These are phyloP conservation scores for Aureobasidium sp. DNA, from an alignment of 2,329 filamentous ascomycete genomes.

Conservation along the genomic window DNA sequence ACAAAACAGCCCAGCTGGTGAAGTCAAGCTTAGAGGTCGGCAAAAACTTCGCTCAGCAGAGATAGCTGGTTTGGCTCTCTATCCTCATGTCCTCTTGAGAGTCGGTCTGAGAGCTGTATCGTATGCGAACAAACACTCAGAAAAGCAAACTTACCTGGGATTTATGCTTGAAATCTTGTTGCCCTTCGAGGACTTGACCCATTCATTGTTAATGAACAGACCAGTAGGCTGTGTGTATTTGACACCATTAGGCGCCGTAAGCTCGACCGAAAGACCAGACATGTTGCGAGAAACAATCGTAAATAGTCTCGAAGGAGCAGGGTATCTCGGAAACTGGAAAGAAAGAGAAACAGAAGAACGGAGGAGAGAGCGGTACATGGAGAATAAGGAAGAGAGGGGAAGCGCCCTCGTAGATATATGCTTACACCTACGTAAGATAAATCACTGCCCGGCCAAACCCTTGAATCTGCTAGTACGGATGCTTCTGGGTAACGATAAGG, in stretches of 20 bases:
- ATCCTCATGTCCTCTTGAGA: background rate
- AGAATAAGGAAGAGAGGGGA: background rate
- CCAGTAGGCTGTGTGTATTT: constrained; percentile 65
- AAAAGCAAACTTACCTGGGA: constrained; percentile 46
- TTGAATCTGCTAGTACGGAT: background rate
- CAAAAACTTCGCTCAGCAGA: background rate
- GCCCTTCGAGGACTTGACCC: constrained; percentile 56
- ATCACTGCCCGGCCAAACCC: background rate
- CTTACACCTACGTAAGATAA: background rate
- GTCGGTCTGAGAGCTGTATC: background rate
- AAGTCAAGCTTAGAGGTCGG: background rate
- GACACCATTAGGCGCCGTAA: constrained; percentile 67
- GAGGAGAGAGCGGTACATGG: constrained; percentile 5
- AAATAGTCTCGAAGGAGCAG: constrained; percentile 1
- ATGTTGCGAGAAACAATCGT: constrained; percentile 21
- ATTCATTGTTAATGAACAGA: constrained; percentile 80
- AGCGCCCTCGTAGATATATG: constrained; percentile 1
- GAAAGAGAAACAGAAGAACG: background rate
- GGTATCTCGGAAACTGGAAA: constrained; percentile 3
- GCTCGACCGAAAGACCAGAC: constrained; percentile 46
- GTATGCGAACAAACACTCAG: background rate
- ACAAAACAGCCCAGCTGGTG: background rate
- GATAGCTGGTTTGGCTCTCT: background rate
- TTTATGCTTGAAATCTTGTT: constrained; percentile 60
- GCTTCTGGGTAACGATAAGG: constrained; percentile 3